These are phyloP conservation scores for Populus euphratica DNA, from an alignment of 345 rosid genomes.

Conservation along the genomic window DNA sequence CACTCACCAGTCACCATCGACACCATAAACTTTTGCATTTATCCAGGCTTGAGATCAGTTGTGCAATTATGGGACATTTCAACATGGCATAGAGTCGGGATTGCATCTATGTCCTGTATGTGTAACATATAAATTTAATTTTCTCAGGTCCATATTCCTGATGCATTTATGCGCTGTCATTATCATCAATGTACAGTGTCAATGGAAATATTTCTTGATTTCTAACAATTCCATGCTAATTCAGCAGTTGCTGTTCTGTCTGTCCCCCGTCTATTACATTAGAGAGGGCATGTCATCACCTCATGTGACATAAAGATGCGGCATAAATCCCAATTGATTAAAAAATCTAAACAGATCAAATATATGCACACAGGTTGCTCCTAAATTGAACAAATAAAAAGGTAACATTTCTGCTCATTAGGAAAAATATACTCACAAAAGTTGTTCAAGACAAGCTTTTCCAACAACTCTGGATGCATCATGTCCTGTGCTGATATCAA, in stretches of 20 bases:
- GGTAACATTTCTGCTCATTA: neutral
- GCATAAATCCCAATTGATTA: neutral
- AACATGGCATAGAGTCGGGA: neutral
- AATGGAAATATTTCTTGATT: neutral
- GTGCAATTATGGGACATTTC: neutral
- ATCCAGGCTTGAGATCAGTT: neutral
- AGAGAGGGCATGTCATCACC: neutral
- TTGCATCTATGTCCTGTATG: neutral
- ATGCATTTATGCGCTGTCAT: neutral
- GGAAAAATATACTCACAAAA: slow-evolving; percentile 59
- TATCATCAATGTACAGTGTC: neutral
- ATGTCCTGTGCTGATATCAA: slow-evolving; percentile 87
- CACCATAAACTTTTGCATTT: too few relatives aligned
- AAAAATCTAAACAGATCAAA: neutral
- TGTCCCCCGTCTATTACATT: neutral
- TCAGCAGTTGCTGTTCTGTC: neutral
- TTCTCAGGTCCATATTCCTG: neutral
- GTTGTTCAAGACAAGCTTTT: slow-evolving; percentile 87
- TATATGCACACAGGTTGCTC: neutral
- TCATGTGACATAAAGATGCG: neutral
- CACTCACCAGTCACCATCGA: neutral
- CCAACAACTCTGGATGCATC: slow-evolving; percentile 92
- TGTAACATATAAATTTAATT: neutral
- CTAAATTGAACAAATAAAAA: neutral
- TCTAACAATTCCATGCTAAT: neutral